Percentiles rank a stretch among this genome's conserved stretches.
phyloP scores from a whole-genome alignment of 2,329 filamentous ascomycete species.

The Chaetomiaceae sp. region DNA sequence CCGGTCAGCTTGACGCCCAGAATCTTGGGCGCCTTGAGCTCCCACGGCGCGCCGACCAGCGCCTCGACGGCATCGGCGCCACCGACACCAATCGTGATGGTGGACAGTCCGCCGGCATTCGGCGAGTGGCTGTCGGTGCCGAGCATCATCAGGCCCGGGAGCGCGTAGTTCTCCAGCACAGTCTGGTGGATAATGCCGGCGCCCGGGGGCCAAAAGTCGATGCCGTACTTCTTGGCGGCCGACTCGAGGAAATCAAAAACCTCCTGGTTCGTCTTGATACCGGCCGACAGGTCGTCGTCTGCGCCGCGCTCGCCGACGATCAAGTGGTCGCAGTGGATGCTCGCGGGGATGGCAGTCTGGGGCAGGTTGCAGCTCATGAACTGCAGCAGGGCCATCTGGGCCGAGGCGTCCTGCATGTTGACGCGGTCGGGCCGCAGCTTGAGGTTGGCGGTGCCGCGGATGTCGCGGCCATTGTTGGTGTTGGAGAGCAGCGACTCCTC shows the following conservation, averaged over 20 bases:
- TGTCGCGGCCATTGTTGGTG: slow-evolving; percentile 77
- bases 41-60: slow-evolving; percentile 93
- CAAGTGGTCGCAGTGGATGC: slow-evolving; percentile 98
- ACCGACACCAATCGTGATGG: slow-evolving; percentile 93
- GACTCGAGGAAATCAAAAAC: slow-evolving; percentile 97
- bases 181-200: slow-evolving; percentile 97
- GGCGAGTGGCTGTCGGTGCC: slow-evolving; percentile 97
- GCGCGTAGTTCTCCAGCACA: slow-evolving; percentile 93
- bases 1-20: slow-evolving; percentile 82
- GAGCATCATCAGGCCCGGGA: slow-evolving; percentile 98
- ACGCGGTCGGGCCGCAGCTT: slow-evolving; percentile 97
- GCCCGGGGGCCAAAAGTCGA: slow-evolving; percentile 93
- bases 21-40: slow-evolving; percentile 89
- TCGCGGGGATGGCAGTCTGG: slow-evolving; percentile 87
- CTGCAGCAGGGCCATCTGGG: slow-evolving; percentile 96
- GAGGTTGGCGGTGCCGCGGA: slow-evolving; percentile 85
- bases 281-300: slow-evolving; percentile 75
- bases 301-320: slow-evolving; percentile 94
- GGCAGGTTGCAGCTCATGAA: slow-evolving; percentile 97
- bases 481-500: slow-evolving; percentile 81
- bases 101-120: slow-evolving; percentile 90
- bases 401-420: slow-evolving; percentile 98
- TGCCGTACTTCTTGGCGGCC: slow-evolving; percentile 83
- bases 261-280: slow-evolving; percentile 89
- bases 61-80: slow-evolving; percentile 97